Base-by-base conservation (phyloP, 169 alveolate genomes). In the Babesia ovis region DNA sequence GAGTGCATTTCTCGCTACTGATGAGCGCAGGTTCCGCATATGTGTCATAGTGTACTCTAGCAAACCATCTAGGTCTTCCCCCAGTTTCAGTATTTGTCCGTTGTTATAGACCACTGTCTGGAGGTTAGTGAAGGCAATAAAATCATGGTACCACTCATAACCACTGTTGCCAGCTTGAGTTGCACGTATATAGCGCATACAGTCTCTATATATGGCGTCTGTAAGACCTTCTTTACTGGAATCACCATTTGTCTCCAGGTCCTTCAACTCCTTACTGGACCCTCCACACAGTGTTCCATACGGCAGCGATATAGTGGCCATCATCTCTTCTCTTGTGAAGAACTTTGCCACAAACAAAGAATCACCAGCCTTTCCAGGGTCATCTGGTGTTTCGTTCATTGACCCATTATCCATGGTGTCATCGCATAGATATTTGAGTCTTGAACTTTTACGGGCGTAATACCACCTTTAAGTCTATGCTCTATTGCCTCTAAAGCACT, bases 61-160 rank as follows among this genome's bases (percentile, higher is more conserved):
- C 8, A 77, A 18, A 32, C 16, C n/a, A n/a, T 77, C 69, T 1
- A 77, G 22, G 23, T 39, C 58, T 25, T 9, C 68, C 20, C 50
- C 75, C 5, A 20, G 66, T 3, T 25, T 2, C n/a, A 77, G 45
- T 4, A 74, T 23, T 3, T 46, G 58, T 9, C 35, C 22, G 51
- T 67, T 53, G 68, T 68, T 35, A 43, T 68, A 58, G 14, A 68
- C 34, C n/a, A 79, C 79, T 23, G 45, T 68, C 64, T 77, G 86
- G 27, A 77, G 73, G 74, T 77, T 77, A 29, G 86, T 77, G 39
- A 77, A 68, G 23, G 41, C 69, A 32, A 77, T 50, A 46, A 77
- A 77, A 32, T 77, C 86, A 23, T 77, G 71, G 35, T 66, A 54
- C 86, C 86, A 77, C 50, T 76, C 80, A 31, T 9, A 73, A 1